Percentiles rank a stretch among this genome's conserved stretches.
Evolutionary conservation across 148 eudicot genomes (phyloP).

Genomic region (Vaccinium darrowii): DNA sequence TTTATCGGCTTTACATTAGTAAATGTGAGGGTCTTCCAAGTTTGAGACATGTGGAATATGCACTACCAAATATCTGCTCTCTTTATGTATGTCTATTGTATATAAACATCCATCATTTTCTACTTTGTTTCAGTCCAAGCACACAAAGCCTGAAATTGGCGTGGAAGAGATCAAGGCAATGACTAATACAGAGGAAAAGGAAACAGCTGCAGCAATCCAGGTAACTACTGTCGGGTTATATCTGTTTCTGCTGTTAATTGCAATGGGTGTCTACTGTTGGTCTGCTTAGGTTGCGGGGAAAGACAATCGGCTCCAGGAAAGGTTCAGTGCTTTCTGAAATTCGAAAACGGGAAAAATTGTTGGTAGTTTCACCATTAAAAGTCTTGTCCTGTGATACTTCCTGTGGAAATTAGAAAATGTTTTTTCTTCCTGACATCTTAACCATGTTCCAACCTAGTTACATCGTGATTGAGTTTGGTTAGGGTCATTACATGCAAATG

Average conservation of each 20-base stretch:
- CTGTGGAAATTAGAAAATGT: background rate
- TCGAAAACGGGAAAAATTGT: background rate
- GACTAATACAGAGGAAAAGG: background rate
- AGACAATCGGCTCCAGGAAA: background rate
- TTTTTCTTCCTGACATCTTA: background rate
- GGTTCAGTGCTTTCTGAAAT: background rate
- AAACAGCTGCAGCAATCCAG: background rate
- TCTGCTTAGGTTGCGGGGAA: background rate
- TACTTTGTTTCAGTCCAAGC: background rate
- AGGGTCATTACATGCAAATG: background rate
- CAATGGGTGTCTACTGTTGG: background rate
- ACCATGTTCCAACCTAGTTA: background rate
- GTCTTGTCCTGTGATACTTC: background rate
- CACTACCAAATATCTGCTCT: too few species aligned
- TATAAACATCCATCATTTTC: background rate
- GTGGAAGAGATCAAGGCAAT: constrained; percentile 19
- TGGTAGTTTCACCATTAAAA: background rate
- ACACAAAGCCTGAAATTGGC: background rate
- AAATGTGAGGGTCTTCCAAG: background rate
- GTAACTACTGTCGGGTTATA: constrained; percentile 1
- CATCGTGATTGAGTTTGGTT: background rate
- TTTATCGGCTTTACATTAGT: background rate
- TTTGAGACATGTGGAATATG: too few species aligned
- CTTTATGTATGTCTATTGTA: too few species aligned
- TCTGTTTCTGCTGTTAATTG: background rate